Conservation (phyloP, 106 monocot species). For the Phalaenopsis equestris region DNA sequence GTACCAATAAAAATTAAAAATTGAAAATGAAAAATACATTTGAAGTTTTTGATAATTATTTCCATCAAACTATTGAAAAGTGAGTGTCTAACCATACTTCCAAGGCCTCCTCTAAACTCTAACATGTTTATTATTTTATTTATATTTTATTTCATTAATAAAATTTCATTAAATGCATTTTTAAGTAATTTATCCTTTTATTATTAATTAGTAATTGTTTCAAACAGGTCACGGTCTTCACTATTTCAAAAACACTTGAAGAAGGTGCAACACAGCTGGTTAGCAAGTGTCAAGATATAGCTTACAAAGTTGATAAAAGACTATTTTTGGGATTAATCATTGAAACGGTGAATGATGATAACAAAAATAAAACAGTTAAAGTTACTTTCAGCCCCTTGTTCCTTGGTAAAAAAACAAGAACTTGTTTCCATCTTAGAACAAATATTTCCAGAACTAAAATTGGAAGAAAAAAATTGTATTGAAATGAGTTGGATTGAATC, state of each 20-base stretch:
- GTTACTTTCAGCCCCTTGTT: conserved; percentile 20
- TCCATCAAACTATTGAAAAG: too few relatives aligned
- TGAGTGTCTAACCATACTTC: too few relatives aligned
- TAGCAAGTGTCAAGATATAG: neutral
- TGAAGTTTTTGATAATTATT: too few relatives aligned
- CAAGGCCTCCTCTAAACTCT: too few relatives aligned
- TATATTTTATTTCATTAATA: too few relatives aligned
- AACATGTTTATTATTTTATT: too few relatives aligned
- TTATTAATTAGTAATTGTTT: neutral
- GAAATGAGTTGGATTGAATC: conserved; percentile 40
- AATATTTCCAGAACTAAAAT: conserved; percentile 32
- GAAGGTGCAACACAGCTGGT: conserved; percentile 3
- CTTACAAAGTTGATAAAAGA: neutral
- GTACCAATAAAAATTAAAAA: too few relatives aligned
- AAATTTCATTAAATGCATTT: too few relatives aligned
- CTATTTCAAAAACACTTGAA: neutral
- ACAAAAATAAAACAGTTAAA: neutral
- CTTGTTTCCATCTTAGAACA: conserved; percentile 16
- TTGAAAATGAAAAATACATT: too few relatives aligned
- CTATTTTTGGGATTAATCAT: neutral
- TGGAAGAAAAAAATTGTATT: conserved; percentile 15
- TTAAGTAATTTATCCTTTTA: neutral
- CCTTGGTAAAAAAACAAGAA: conserved; percentile 14
- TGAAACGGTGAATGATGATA: neutral
- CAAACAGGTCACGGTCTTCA: conserved; percentile 5